Evolutionary conservation across 768 basidiomycete genomes (phyloP).

Genomic region (Mycena vitilis): DNA sequence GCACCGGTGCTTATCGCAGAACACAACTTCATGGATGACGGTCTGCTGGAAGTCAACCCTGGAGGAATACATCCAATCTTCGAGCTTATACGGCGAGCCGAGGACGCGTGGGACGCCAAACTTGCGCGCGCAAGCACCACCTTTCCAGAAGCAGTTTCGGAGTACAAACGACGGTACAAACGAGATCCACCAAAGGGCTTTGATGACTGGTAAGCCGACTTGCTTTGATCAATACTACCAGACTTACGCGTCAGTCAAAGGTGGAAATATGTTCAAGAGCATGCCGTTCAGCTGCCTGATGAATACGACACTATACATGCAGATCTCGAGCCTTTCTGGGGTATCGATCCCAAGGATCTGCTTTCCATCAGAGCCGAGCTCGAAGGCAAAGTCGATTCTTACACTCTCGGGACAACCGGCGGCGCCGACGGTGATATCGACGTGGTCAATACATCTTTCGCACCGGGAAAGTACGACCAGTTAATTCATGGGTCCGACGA

Average conservation of each 20-base stretch:
- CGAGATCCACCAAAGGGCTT: constrained; percentile 89
- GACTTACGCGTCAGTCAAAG: constrained; percentile 42
- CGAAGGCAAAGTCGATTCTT: constrained; percentile 53
- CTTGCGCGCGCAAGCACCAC: constrained; percentile 80
- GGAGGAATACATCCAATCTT: constrained; percentile 57
- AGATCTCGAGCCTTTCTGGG: constrained; percentile 90
- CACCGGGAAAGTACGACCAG: constrained; percentile 49
- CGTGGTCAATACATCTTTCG: constrained; percentile 50
- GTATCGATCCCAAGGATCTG: constrained; percentile 60
- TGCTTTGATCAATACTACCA: neutral
- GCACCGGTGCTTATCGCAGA: neutral
- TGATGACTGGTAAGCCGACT: constrained; percentile 76
- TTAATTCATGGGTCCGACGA: constrained; percentile 46
- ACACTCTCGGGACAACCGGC: constrained; percentile 54
- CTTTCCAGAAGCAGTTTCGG: constrained; percentile 76
- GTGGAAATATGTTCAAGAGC: constrained; percentile 70
- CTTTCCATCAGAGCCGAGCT: constrained; percentile 49
- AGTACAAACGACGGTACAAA: constrained; percentile 82
- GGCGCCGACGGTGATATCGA: constrained; percentile 39
- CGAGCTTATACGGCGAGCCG: constrained; percentile 52
- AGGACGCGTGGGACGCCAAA: constrained; percentile 56
- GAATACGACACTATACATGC: constrained; percentile 83
- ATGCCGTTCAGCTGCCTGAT: constrained; percentile 83
- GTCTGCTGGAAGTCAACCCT: constrained; percentile 51
- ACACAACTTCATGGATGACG: constrained; percentile 39